Base-by-base conservation (phyloP, 2,329 filamentous ascomycete genomes). In the Hortaea werneckii region DNA sequence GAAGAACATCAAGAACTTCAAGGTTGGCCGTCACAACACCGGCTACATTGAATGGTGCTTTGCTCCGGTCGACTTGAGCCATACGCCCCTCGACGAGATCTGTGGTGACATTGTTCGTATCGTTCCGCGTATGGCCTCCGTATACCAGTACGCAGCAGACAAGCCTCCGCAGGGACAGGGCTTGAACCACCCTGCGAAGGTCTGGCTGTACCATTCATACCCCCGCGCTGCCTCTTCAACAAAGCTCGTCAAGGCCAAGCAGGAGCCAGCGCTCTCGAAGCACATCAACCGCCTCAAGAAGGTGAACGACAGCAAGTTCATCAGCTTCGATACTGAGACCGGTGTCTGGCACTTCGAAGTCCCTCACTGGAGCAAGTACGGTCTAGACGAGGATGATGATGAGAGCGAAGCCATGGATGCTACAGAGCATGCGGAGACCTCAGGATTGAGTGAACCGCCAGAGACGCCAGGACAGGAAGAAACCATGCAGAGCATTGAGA, bases 361-460 rank as follows among this genome's bases (percentile, higher is more conserved):
- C n/a, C 82, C 90, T 59, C 92, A 98, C 65, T 98, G 94, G 65
- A 96, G 90, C 1, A 95, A 88, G 1, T 98, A 98, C 61, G 89
- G 85, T 37, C 75, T 96, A 44, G 84, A 90, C 52, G 87, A 86
- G 37, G 68, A 68, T 37, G 70, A 75, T 29, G 75, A 85, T 37
- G 78, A 82, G 43, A 85, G 88, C 29, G 47, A 47, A 9, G 52
- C 47, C 5, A 55, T 57, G 13, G 46, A 50, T 28, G 82, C 85
- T 40, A 49, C 45, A 10, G 49, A 53, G 30, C 83, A 86, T 26
- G 82, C 85, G 38, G 72, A 74, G 50, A 67, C 53, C 11, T 61
- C 53, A 29, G 58, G 59, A 6, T 56, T 72, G 11, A 69, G 65
- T 50, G 63, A 65, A 10, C 47, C 45, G 51, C 61, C 48, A 56